Evolutionary conservation across 257 asterid genomes (phyloP).

Genomic region (Lantana camara): DNA sequence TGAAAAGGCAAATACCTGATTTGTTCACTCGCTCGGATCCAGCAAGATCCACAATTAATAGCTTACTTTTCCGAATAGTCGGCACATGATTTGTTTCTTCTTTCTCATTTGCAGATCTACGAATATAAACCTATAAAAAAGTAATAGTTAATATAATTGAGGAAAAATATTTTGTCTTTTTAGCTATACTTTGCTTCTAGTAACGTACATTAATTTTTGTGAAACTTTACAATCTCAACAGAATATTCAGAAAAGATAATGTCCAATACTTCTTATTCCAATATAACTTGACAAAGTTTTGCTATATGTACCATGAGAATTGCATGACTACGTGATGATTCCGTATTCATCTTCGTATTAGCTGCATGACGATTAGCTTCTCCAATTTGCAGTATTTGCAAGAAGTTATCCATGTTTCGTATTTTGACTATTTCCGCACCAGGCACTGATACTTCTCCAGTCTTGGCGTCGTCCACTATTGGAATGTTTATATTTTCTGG

Average conservation of each 20-base stretch:
- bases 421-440: conserved; percentile 74
- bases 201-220: no score
- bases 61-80: conserved; percentile 79
- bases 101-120: conserved; percentile 49
- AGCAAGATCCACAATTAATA: conserved; percentile 91
- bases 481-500: conserved; percentile 82
- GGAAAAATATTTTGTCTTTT: no score
- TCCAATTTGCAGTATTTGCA: conserved; percentile 69
- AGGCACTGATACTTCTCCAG: conserved; percentile 81
- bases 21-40: conserved; percentile 88
- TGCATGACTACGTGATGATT: conserved; percentile 93
- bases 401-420: conserved; percentile 67
- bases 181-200: no score
- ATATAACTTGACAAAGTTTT: conserved; percentile 11
- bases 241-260: no score
- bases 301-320: conserved; percentile 69
- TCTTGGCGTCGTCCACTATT: conserved; percentile 80
- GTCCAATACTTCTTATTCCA: neutral
- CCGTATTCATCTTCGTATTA: conserved; percentile 85
- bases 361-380: conserved; percentile 93
- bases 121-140: conserved; percentile 60
- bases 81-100: conserved; percentile 56
- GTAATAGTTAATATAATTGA: conserved; percentile 13
- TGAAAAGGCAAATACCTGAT: conserved; percentile 56
- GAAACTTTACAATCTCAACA: no score